phyloP scores from a whole-genome alignment of 2,329 filamentous ascomycete species.

The Aureobasidium pullulans region DNA sequence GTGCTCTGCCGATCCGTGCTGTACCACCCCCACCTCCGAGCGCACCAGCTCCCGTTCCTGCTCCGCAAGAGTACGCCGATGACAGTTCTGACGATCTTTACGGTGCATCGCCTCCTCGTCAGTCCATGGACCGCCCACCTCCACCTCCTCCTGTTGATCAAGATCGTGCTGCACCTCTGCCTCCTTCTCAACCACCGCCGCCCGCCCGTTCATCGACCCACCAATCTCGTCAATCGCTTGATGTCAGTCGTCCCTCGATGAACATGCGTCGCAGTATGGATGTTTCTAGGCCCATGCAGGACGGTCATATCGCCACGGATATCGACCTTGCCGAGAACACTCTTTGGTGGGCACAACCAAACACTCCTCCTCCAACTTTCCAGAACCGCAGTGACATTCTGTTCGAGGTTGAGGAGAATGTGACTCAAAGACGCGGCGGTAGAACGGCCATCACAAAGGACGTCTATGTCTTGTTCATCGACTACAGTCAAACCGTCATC shows the following conservation, averaged over 20 bases:
- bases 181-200: slow-evolving; percentile 29
- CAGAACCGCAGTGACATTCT: slow-evolving; percentile 78
- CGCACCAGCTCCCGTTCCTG: slow-evolving; percentile 26
- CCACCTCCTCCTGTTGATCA: slow-evolving; percentile 22
- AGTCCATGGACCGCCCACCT: slow-evolving; percentile 27
- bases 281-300: slow-evolving; percentile 60
- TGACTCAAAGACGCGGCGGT: slow-evolving; percentile 60
- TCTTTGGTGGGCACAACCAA: slow-evolving; percentile 82
- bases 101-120: slow-evolving; percentile 33
- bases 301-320: slow-evolving; percentile 80
- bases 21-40: slow-evolving; percentile 27
- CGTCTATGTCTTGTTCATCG: slow-evolving; percentile 81
- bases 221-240: slow-evolving; percentile 36
- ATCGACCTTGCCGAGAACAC: slow-evolving; percentile 68
- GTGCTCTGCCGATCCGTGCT: slow-evolving; percentile 14
- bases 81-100: slow-evolving; percentile 41
- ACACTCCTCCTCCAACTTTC: slow-evolving; percentile 70
- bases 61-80: slow-evolving; percentile 27
- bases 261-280: slow-evolving; percentile 63
- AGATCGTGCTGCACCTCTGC: slow-evolving; percentile 26
- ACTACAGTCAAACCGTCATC: slow-evolving; percentile 92
- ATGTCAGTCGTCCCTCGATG: slow-evolving; percentile 49
- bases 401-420: slow-evolving; percentile 73
- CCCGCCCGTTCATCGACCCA: slow-evolving; percentile 25
- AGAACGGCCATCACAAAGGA: slow-evolving; percentile 68